These are phyloP conservation scores for Reticulascus tulasneorum DNA, from an alignment of 2,329 filamentous ascomycete genomes.

Conservation along the genomic window DNA sequence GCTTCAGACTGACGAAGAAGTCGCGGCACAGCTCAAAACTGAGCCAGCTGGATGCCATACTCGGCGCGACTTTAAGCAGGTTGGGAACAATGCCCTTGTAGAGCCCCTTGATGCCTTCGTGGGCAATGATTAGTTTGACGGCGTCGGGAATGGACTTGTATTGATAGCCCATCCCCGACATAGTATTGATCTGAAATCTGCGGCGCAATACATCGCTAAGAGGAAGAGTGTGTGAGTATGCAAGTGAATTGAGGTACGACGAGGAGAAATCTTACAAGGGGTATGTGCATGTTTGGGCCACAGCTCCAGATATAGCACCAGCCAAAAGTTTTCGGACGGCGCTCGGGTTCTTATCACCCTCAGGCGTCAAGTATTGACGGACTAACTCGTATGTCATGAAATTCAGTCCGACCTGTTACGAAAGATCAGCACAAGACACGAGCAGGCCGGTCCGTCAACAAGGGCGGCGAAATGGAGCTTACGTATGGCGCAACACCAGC, in stretches of 20 bases:
- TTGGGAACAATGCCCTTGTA: slow-evolving; percentile 98
- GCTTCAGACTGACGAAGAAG: slow-evolving; percentile 65
- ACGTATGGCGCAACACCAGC: slow-evolving; percentile 95
- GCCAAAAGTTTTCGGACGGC: slow-evolving; percentile 78
- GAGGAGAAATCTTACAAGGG: slow-evolving; percentile 71
- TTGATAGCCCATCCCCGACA: slow-evolving; percentile 96
- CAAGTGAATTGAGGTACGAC: neutral
- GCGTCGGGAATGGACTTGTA: slow-evolving; percentile 88
- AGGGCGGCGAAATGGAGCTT: too few species aligned
- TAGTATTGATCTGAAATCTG: slow-evolving; percentile 97
- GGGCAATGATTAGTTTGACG: slow-evolving; percentile 70
- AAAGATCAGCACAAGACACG: slow-evolving; percentile 2
- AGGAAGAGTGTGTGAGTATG: neutral
- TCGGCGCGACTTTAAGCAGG: slow-evolving; percentile 92
- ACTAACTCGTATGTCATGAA: slow-evolving; percentile 98
- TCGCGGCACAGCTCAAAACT: slow-evolving; percentile 94
- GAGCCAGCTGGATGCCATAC: slow-evolving; percentile 97
- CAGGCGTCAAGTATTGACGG: slow-evolving; percentile 76
- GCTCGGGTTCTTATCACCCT: slow-evolving; percentile 80
- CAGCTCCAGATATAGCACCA: slow-evolving; percentile 89
- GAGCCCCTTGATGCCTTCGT: slow-evolving; percentile 80
- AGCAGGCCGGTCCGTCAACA: too few species aligned
- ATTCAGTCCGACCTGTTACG: slow-evolving; percentile 77
- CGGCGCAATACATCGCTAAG: slow-evolving; percentile 82
- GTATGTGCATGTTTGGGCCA: slow-evolving; percentile 97